Percentiles rank a stretch among this genome's conserved stretches.
These are phyloP conservation scores for Salicornia ramosissima DNA, from an alignment of 148 eudicot genomes.

Conservation along the genomic window DNA sequence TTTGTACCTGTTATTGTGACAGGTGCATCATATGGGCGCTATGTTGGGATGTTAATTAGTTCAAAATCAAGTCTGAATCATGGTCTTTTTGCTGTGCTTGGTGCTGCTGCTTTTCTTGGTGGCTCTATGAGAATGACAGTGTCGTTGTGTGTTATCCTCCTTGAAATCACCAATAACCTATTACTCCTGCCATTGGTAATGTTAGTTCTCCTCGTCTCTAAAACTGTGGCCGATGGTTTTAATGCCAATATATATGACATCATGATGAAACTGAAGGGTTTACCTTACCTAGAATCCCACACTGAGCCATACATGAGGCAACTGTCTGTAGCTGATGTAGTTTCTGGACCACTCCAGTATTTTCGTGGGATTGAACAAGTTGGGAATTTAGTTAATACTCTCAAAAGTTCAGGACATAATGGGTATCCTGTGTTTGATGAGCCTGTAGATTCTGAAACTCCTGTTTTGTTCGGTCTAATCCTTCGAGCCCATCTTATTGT, in stretches of 20 bases:
- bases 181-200: constrained; percentile 69
- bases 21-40: constrained; percentile 89
- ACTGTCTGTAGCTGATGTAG: constrained; percentile 71
- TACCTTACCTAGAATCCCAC: constrained; percentile 78
- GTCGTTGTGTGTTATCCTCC: constrained; percentile 76
- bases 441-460: constrained; percentile 46
- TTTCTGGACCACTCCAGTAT: constrained; percentile 67
- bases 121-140: constrained; percentile 97
- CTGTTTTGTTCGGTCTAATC: constrained; percentile 63
- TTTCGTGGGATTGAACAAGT: constrained; percentile 86
- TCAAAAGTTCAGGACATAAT: constrained; percentile 59
- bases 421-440: constrained; percentile 90
- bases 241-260: constrained; percentile 65
- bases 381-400: constrained; percentile 56
- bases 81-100: constrained; percentile 88
- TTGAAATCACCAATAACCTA: constrained; percentile 81
- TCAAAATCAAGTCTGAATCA: constrained; percentile 62
- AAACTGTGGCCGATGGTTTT: constrained; percentile 82
- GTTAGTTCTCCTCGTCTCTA: constrained; percentile 82
- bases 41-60: constrained; percentile 67
- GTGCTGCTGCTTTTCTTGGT: constrained; percentile 86
- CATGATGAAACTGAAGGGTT: constrained; percentile 73
- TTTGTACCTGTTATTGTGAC: constrained; percentile 81
- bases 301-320: constrained; percentile 97
- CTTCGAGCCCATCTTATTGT: constrained; percentile 74